Evolutionary conservation across 2,329 filamentous ascomycete genomes (phyloP).

Genomic region (Stemphylium lycopersici): DNA sequence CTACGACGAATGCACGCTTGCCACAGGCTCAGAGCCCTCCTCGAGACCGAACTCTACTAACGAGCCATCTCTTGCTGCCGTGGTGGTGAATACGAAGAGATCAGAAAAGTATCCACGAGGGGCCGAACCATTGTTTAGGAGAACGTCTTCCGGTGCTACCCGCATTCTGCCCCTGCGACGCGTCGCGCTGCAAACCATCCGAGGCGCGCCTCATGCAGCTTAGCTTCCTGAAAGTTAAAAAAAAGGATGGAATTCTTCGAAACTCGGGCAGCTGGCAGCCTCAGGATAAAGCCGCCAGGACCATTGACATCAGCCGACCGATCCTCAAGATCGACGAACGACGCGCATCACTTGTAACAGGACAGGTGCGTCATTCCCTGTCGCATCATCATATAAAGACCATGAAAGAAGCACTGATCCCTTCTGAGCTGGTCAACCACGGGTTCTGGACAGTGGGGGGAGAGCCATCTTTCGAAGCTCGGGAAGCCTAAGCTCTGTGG

Average conservation of each 20-base stretch:
- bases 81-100: no score
- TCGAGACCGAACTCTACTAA: no score
- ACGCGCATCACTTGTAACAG: slow-evolving; percentile 1
- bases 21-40: no score
- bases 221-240: neutral
- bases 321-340: slow-evolving; percentile 7
- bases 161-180: neutral
- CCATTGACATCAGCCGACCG: neutral
- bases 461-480: neutral
- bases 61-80: no score
- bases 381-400: slow-evolving; percentile 10
- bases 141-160: neutral
- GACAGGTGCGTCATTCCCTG: slow-evolving; percentile 4
- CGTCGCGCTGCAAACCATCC: neutral
- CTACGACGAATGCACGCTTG: no score
- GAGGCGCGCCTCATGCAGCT: neutral
- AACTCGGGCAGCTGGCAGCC: no score
- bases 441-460: neutral
- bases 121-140: no score
- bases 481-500: slow-evolving; percentile 2
- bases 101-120: no score
- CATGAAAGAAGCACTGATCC: neutral
- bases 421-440: neutral
- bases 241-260: neutral
- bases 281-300: no score